phyloP scores from a whole-genome alignment of 2,329 filamentous ascomycete species.

The Alternaria novae-zelandiae region DNA sequence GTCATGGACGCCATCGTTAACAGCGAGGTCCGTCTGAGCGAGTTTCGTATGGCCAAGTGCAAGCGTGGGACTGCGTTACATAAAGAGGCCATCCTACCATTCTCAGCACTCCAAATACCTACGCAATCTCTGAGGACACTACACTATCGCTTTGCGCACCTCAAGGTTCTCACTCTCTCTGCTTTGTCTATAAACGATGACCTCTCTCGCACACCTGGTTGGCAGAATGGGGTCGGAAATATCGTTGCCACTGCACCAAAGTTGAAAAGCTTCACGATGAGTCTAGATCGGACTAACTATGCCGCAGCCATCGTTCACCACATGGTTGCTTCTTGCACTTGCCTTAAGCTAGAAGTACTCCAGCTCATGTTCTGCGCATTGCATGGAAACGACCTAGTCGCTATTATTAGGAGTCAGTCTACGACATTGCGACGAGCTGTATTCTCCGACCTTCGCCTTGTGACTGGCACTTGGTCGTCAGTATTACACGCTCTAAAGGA shows the following conservation, averaged over 20 bases:
- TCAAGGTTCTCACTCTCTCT: slow-evolving; percentile 27
- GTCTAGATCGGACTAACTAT: slow-evolving; percentile 23
- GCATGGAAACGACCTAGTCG: slow-evolving; percentile 21
- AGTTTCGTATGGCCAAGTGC: slow-evolving; percentile 30
- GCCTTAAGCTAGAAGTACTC: slow-evolving; percentile 18
- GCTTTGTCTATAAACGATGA: slow-evolving; percentile 18
- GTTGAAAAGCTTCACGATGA: slow-evolving; percentile 27
- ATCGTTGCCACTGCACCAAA: slow-evolving; percentile 27
- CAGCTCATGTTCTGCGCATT: slow-evolving; percentile 23
- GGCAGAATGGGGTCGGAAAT: slow-evolving; percentile 27
- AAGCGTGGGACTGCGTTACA: slow-evolving; percentile 6
- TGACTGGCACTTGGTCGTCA: slow-evolving; percentile 24
- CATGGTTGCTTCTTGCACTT: slow-evolving; percentile 17
- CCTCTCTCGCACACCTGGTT: slow-evolving; percentile 22
- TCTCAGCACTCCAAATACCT: slow-evolving; percentile 21
- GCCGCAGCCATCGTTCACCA: slow-evolving; percentile 24
- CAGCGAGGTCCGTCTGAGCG: slow-evolving; percentile 25
- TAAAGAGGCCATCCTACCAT: slow-evolving; percentile 21
- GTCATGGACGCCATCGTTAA: slow-evolving; percentile 29
- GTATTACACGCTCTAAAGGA: slow-evolving; percentile 15
- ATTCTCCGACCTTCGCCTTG: slow-evolving; percentile 18
- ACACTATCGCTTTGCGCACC: slow-evolving; percentile 12
- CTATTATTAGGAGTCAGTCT: slow-evolving; percentile 21
- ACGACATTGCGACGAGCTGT: slow-evolving; percentile 16
- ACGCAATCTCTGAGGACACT: slow-evolving; percentile 17